phyloP scores from a whole-genome alignment of 192 early-diverging fungal genomes.

The Rhizoclosmatium sp. region DNA sequence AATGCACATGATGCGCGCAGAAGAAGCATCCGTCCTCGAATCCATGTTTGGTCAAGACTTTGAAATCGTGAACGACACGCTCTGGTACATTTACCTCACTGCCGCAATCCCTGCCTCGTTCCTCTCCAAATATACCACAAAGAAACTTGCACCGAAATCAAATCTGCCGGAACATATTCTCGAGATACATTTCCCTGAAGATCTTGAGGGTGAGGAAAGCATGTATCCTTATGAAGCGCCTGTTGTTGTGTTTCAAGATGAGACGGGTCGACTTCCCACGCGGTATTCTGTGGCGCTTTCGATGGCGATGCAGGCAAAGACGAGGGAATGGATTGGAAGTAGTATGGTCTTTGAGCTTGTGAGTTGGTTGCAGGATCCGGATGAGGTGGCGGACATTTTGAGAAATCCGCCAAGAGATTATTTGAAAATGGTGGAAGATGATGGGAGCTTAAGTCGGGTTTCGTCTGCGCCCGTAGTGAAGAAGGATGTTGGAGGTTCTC shows the following conservation, averaged over 20 bases:
- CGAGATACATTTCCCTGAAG: conserved; percentile 42
- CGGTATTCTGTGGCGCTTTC: conserved; percentile 4
- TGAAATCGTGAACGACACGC: conserved; percentile 27
- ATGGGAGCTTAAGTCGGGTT: not conserved
- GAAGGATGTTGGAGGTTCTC: not conserved
- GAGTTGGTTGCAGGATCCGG: conserved; percentile 27
- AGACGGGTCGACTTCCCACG: conserved; percentile 25
- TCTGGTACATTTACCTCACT: conserved; percentile 36
- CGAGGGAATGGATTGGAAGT: conserved; percentile 37
- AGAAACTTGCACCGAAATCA: not conserved
- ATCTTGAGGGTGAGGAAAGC: conserved; percentile 6
- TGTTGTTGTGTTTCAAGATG: conserved; percentile 36
- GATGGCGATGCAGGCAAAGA: conserved; percentile 18
- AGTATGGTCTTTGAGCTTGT: conserved; percentile 34
- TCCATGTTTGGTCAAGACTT: conserved; percentile 71
- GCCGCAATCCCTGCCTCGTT: conserved; percentile 19
- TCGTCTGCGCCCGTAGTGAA: not conserved
- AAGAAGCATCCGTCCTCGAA: conserved; percentile 69
- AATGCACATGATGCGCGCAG: conserved; percentile 50
- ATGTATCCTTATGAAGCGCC: conserved; percentile 49
- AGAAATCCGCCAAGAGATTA: conserved; percentile 17
- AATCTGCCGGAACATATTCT: conserved; percentile 28
- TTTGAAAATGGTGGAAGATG: conserved; percentile 24
- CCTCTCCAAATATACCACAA: conserved; percentile 28
- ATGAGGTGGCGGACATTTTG: conserved; percentile 39